Percentiles rank a stretch among this genome's conserved stretches.
phyloP scores from a whole-genome alignment of 768 basidiomycete species.

The Boletus bicolor region DNA sequence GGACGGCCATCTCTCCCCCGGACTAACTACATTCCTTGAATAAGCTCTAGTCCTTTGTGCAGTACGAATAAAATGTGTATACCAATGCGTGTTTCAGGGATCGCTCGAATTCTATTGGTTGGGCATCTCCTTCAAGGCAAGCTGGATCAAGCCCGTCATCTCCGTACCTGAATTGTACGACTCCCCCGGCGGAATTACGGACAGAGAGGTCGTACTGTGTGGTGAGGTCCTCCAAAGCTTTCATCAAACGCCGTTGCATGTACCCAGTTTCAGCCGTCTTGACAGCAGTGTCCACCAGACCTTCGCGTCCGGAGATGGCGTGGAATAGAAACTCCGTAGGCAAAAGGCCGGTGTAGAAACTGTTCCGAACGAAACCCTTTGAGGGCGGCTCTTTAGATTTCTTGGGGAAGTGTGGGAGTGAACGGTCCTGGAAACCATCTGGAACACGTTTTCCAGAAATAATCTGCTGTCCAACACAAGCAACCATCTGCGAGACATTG shows the following conservation, averaged over 20 bases:
- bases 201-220: constrained; percentile 96
- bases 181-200: constrained; percentile 88
- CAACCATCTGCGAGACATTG: constrained; percentile 99
- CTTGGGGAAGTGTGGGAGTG: constrained; percentile 97
- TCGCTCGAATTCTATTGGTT: constrained; percentile 86
- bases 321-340: constrained; percentile 99
- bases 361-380: constrained; percentile 97
- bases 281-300: constrained; percentile 98
- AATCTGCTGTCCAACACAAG: constrained; percentile 99
- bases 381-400: constrained; percentile 95
- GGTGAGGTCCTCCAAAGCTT: constrained; percentile 94
- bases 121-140: constrained; percentile 91
- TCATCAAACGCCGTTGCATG: constrained; percentile 99
- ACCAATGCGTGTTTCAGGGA: constrained; percentile 86
- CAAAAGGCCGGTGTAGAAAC: constrained; percentile 87
- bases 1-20: constrained; percentile 56
- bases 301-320: constrained; percentile 97
- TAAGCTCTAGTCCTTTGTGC: constrained; percentile 4
- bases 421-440: constrained; percentile 98
- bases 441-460: constrained; percentile 98
- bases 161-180: constrained; percentile 96
- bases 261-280: constrained; percentile 99
- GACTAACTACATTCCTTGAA: constrained; percentile 49
- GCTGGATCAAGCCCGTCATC: constrained; percentile 98
- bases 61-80: constrained; percentile 18